A percentile compares a stretch with the other conserved stretches of the same genome.
Evolutionary conservation across 306 rosid species (phyloP).

Genomic region (Macrotyloma uniflorum): DNA sequence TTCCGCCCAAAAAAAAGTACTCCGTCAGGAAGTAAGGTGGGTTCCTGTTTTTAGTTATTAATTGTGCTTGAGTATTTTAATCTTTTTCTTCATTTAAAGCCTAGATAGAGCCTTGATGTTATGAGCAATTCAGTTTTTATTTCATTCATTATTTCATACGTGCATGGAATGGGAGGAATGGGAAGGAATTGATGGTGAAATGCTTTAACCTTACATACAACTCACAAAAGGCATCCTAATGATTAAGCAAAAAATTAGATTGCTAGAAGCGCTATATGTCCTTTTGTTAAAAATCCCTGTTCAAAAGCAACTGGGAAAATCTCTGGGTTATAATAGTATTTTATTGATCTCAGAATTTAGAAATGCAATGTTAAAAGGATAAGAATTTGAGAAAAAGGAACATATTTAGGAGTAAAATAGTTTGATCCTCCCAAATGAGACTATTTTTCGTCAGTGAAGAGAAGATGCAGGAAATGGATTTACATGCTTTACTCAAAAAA

Average conservation of each 20-base stretch:
- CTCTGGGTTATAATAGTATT: neutral
- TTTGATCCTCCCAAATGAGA: neutral
- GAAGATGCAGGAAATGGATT: conserved; percentile 22
- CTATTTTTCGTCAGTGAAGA: conserved; percentile 11
- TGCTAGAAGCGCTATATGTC: neutral
- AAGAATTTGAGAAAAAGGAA: neutral
- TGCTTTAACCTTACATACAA: neutral
- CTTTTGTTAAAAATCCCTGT: neutral
- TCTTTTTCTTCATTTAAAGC: neutral
- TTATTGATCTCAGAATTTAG: conserved; percentile 12
- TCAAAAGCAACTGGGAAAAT: conserved; percentile 7
- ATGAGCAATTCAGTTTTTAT: neutral
- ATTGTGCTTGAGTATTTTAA: conserved; percentile 18
- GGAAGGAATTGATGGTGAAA: neutral
- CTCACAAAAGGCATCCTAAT: neutral
- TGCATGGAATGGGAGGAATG: neutral
- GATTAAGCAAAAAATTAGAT: neutral
- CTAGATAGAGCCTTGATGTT: neutral
- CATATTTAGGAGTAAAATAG: conserved; percentile 4
- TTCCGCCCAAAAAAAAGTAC: conserved; percentile 97
- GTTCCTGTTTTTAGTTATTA: conserved; percentile 34
- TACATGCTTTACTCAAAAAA: neutral
- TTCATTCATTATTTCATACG: neutral
- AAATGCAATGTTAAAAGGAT: neutral
- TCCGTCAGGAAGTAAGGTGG: conserved; percentile 99